Evolutionary conservation across 2,329 filamentous ascomycete genomes (phyloP).

Genomic region (Epichloe sp.): DNA sequence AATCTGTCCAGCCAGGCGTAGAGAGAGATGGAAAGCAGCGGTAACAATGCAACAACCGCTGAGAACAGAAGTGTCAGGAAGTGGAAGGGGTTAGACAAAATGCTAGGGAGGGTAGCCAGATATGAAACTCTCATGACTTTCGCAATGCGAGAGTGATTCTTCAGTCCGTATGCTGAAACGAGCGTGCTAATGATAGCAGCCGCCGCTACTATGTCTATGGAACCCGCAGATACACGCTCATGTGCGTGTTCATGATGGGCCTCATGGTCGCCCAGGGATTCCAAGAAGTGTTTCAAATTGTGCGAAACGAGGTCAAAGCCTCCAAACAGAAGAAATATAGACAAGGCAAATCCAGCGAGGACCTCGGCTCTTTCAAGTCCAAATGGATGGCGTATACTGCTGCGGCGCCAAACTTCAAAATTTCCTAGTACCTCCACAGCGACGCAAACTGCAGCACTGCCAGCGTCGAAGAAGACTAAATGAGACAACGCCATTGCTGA

Average conservation of each 20-base stretch:
- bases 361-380: constrained; percentile 87
- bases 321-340: constrained; percentile 92
- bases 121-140: constrained; percentile 81
- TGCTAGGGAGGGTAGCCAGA: constrained; percentile 65
- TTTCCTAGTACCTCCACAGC: constrained; percentile 87
- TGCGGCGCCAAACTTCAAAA: constrained; percentile 94
- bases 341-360: constrained; percentile 89
- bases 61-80: constrained; percentile 87
- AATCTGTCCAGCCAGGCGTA: constrained; percentile 74
- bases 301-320: constrained; percentile 92
- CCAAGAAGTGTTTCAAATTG: constrained; percentile 83
- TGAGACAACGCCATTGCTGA: constrained; percentile 88
- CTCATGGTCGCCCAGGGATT: constrained; percentile 45
- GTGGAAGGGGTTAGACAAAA: constrained; percentile 92
- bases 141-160: constrained; percentile 85
- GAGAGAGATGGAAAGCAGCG: constrained; percentile 66
- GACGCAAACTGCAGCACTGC: constrained; percentile 83
- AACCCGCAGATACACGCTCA: constrained; percentile 55
- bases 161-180: constrained; percentile 72
- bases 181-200: constrained; percentile 73
- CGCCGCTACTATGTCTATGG: constrained; percentile 67
- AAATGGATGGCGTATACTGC: constrained; percentile 86
- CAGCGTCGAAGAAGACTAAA: constrained; percentile 87
- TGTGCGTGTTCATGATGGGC: constrained; percentile 60
- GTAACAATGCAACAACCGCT: constrained; percentile 63